Evolutionary conservation across 805 yeast genomes (phyloP).

Genomic region (Candida parachauliodes): DNA sequence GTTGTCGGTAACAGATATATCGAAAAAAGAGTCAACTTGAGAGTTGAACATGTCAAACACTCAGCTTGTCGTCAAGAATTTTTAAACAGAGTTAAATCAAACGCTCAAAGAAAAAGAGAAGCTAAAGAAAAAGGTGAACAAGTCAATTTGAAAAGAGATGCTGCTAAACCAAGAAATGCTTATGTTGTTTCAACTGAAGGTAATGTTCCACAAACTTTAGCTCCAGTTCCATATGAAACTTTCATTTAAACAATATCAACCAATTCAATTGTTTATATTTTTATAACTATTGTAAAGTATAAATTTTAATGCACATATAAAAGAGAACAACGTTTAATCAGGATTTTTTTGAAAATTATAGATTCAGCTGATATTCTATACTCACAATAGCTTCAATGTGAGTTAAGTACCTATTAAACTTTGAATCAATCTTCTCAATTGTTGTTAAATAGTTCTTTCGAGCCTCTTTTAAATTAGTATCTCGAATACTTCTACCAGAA

Average conservation of each 20-base stretch:
- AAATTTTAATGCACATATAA: slow-evolving; percentile 5
- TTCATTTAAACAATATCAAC: slow-evolving; percentile 64
- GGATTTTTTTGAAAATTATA: too few relatives aligned
- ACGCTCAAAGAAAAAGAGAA: slow-evolving; percentile 89
- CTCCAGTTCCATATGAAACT: slow-evolving; percentile 99
- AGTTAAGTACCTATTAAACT: too few relatives aligned
- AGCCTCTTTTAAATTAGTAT: too few relatives aligned
- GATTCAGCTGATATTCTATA: too few relatives aligned
- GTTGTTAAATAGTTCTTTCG: too few relatives aligned
- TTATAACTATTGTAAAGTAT: slow-evolving; percentile 1
- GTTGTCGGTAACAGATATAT: slow-evolving; percentile 98
- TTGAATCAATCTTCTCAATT: too few relatives aligned
- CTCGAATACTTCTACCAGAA: too few relatives aligned
- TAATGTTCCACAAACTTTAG: slow-evolving; percentile 92
- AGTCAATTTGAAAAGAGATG: slow-evolving; percentile 95
- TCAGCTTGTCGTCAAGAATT: slow-evolving; percentile 99
- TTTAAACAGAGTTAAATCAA: slow-evolving; percentile 95
- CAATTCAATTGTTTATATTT: neutral
- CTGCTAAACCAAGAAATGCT: slow-evolving; percentile 95
- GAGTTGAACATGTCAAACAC: slow-evolving; percentile 99
- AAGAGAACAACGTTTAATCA: neutral
- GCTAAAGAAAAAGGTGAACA: slow-evolving; percentile 93
- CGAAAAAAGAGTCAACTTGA: slow-evolving; percentile 97
- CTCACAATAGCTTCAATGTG: too few relatives aligned
- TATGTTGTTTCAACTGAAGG: slow-evolving; percentile 78